phyloP scores from a whole-genome alignment of 108 stramenopile genomes.

The Ochromonas danica region DNA sequence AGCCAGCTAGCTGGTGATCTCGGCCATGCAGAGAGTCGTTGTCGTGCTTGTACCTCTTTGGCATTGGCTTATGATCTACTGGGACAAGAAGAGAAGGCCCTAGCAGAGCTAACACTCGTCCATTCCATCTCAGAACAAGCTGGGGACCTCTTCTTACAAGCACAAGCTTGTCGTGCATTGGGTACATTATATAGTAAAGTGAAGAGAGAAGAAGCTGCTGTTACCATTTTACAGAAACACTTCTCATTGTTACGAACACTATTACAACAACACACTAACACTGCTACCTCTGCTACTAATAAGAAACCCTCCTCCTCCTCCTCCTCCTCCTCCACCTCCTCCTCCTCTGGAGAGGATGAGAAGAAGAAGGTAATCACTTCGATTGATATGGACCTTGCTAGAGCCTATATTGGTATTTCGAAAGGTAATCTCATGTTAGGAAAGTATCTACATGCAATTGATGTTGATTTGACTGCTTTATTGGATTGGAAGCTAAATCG shows the following conservation, averaged over 20 bases:
- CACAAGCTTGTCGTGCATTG: constrained; percentile 53
- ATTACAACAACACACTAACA: not conserved
- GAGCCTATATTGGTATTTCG: constrained; percentile 43
- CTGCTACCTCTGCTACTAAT: not conserved
- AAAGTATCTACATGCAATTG: constrained; percentile 33
- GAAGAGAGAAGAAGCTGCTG: not conserved
- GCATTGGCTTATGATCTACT: constrained; percentile 52
- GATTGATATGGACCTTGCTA: constrained; percentile 36
- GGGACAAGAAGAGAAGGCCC: constrained; percentile 48
- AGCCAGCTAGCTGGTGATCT: constrained; percentile 40
- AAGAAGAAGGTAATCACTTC: not conserved
- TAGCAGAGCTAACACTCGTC: constrained; percentile 46
- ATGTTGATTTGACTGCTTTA: constrained; percentile 32
- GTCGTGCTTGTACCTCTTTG: constrained; percentile 52
- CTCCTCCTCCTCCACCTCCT: not conserved
- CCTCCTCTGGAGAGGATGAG: no score
- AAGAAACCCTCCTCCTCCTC: not conserved
- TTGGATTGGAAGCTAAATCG: constrained; percentile 37
- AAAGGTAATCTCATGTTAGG: constrained; percentile 45
- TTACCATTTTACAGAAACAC: not conserved
- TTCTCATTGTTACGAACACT: not conserved
- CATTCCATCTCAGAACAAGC: constrained; percentile 47
- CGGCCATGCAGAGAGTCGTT: constrained; percentile 51
- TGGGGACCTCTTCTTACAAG: constrained; percentile 50
- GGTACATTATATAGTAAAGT: constrained; percentile 43